phyloP scores from a whole-genome alignment of 73 alveolate species.

The Tetrahymena borealis region DNA sequence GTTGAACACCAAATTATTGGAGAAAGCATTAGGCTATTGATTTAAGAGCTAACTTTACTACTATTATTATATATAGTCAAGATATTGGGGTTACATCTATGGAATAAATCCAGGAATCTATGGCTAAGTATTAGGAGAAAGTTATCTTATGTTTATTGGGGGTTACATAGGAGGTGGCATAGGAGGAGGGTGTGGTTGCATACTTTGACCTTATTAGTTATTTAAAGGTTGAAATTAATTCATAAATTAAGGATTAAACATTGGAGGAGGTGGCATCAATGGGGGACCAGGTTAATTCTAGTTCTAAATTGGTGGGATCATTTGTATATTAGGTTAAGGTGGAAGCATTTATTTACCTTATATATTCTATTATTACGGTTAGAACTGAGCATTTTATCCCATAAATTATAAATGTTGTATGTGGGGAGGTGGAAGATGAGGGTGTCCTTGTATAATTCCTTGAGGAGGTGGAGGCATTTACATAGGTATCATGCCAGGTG shows the following conservation, averaged over 20 bases:
- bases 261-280: neutral
- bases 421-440: neutral
- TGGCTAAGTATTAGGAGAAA: neutral
- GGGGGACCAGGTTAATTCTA: neutral
- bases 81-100: neutral
- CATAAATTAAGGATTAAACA: neutral
- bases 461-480: neutral
- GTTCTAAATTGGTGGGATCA: neutral
- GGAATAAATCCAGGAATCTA: neutral
- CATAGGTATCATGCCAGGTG: neutral
- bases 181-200: neutral
- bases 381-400: neutral
- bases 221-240: neutral
- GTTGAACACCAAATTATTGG: neutral
- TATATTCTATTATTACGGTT: neutral
- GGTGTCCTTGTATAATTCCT: neutral
- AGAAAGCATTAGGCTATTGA: neutral
- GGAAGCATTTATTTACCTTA: neutral
- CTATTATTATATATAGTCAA: neutral
- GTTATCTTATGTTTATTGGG: neutral
- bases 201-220: neutral
- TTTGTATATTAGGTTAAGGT: neutral
- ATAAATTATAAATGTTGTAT: neutral
- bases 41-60: neutral
- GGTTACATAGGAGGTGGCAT: neutral